Base-by-base conservation (phyloP, 345 rosid species). In the Microcos paniculata region DNA sequence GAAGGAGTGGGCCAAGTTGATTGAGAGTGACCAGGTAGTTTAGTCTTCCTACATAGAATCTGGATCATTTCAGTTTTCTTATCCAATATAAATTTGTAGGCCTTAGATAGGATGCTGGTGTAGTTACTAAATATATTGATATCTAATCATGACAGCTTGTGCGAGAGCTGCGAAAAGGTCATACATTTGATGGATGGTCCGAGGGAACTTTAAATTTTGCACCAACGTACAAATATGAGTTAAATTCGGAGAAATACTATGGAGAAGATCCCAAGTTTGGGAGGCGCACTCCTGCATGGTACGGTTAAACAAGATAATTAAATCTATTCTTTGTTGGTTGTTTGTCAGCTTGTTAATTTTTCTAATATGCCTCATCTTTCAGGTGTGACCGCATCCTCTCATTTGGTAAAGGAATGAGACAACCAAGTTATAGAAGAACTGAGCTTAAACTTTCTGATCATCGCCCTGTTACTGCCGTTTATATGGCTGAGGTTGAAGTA, bases 381-480 rank as follows among this genome's bases (percentile, higher is more conserved):
- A 95, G 99, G 99, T 93, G 98, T 75, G 99, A 96, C 40, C 93
- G 99, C 75, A 84, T 96, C 62, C 89, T 96, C 70, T 89, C 93
- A 0, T 79, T 78, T 43, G 99, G 99, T 21, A 91, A 89, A 68
- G 99, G 97, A 80, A 82, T 93, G 91, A 91, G 63, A 86, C 89
- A 88, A 70, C 83, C 89, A 76, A 81, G 83, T 21, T 96, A 96
- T 85, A 48, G 89, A 78, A 82, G 99, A 73, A 82, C 82, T 24
- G 99, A 96, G 72, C 87, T 89, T 61, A 86, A 71, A 56, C 83
- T 90, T 68, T 96, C 99, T 23, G 99, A 96, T 81, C 99, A 96
- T 80, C 93, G 99, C 40, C 99, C 99, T 8, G 99, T 96, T 63
- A 87, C 90, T 28, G 99, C 99, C 43, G 85, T 84, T 4, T 96